Conservation (phyloP, 2,329 filamentous ascomycete species). For the Periconia sp. region DNA sequence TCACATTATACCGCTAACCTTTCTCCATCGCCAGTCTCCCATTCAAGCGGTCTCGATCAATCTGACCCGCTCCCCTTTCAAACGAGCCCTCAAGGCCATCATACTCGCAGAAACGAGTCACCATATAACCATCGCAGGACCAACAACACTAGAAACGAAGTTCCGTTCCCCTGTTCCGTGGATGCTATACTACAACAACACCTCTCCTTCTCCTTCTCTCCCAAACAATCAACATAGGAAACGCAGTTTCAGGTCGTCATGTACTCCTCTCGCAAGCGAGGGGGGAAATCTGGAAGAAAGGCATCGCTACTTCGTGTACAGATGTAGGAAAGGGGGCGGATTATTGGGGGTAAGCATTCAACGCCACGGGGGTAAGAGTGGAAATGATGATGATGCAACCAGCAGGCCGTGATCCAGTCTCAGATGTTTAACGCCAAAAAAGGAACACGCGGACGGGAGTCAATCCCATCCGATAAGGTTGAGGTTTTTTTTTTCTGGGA, state of each 20-base stretch:
- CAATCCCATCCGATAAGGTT: conserved; percentile 28
- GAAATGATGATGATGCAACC: conserved; percentile 13
- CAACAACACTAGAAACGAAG: conserved; percentile 12
- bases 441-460: conserved; percentile 27
- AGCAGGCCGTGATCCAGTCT: conserved; percentile 5
- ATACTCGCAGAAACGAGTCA: conserved; percentile 7
- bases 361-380: conserved; percentile 17
- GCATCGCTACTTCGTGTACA: conserved; percentile 8
- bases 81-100: conserved; percentile 28
- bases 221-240: conserved; percentile 37
- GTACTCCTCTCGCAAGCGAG: conserved; percentile 39
- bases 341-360: conserved; percentile 31
- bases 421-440: conserved; percentile 4
- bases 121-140: conserved; percentile 30
- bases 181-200: conserved; percentile 15
- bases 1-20: conserved; percentile 38
- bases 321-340: conserved; percentile 9
- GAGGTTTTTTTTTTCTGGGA: conserved; percentile 32
- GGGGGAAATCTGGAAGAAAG: conserved; percentile 6
- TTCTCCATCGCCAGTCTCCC: conserved; percentile 28
- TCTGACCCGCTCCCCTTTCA: conserved; percentile 24
- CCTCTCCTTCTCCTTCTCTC: conserved; percentile 17
- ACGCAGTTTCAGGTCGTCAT: conserved; percentile 40
- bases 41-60: conserved; percentile 36
- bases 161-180: conserved; percentile 4